Percentiles rank a stretch among this genome's conserved stretches.
These are phyloP conservation scores for Exophiala sp. DNA, from an alignment of 2,329 filamentous ascomycete genomes.

Conservation along the genomic window DNA sequence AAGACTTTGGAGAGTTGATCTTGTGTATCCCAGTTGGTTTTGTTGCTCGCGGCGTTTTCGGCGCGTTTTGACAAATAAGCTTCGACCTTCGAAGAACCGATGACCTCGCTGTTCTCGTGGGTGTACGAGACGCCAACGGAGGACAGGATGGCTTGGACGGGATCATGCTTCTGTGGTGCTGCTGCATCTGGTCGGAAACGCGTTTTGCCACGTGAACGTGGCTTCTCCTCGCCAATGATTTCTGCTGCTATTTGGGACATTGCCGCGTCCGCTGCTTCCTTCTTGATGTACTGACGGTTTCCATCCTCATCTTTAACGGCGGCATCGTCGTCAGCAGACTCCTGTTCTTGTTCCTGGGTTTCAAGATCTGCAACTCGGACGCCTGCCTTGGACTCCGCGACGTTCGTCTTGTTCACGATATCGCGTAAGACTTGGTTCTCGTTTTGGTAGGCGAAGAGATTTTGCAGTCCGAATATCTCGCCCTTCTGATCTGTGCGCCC, in stretches of 20 bases:
- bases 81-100: constrained; percentile 90
- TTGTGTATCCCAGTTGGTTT: constrained; percentile 10
- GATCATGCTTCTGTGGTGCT: constrained; percentile 55
- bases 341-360: constrained; percentile 59
- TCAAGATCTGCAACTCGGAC: constrained; percentile 77
- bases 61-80: constrained; percentile 75
- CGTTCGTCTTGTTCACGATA: constrained; percentile 97
- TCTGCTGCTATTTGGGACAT: constrained; percentile 70
- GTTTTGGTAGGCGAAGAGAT: constrained; percentile 78
- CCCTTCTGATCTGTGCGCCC: constrained; percentile 77
- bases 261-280: constrained; percentile 55
- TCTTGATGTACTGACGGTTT: constrained; percentile 22
- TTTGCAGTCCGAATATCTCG: constrained; percentile 87
- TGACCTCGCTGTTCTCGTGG: constrained; percentile 92
- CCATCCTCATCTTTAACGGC: constrained; percentile 19
- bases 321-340: constrained; percentile 40
- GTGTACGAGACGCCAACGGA: constrained; percentile 90
- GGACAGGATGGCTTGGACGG: constrained; percentile 82
- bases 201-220: constrained; percentile 47
- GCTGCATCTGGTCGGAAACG: constrained; percentile 33
- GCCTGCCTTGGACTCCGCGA: constrained; percentile 85
- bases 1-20: constrained; percentile 26
- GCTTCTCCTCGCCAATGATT: constrained; percentile 50
- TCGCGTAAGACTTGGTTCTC: constrained; percentile 75
- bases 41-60: constrained; percentile 41